phyloP scores from a whole-genome alignment of 352 stramenopile genomes.

The Globisporangium spinosum region DNA sequence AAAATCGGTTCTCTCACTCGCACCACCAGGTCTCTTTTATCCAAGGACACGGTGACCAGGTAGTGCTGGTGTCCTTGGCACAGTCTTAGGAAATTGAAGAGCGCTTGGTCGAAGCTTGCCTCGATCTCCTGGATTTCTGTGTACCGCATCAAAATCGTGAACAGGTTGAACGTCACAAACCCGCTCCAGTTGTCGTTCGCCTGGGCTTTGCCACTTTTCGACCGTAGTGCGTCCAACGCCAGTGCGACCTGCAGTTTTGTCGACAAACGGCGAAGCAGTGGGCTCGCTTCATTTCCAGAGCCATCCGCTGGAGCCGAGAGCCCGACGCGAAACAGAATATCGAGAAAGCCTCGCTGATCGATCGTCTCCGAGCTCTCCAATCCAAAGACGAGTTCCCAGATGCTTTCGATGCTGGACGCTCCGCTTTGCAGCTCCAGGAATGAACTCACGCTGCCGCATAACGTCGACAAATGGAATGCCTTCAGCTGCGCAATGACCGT shows the following conservation, averaged over 20 bases:
- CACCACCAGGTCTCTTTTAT: conserved; percentile 32
- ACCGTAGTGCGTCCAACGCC: conserved; percentile 38
- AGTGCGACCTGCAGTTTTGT: conserved; percentile 43
- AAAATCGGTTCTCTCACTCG: conserved; percentile 46
- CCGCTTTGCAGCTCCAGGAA: conserved; percentile 37
- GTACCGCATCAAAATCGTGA: conserved; percentile 40
- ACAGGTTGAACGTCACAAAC: conserved; percentile 38
- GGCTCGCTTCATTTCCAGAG: not conserved
- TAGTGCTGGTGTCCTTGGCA: conserved; percentile 42
- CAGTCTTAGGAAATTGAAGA: conserved; percentile 34
- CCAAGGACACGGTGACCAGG: conserved; percentile 38
- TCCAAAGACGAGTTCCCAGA: conserved; percentile 53
- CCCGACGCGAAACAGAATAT: conserved; percentile 32
- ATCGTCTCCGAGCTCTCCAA: conserved; percentile 26
- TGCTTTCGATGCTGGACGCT: conserved; percentile 25
- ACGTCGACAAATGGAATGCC: conserved; percentile 23
- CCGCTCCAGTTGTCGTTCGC: conserved; percentile 19
- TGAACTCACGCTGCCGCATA: conserved; percentile 29
- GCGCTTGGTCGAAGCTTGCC: conserved; percentile 38
- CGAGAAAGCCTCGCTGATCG: conserved; percentile 45
- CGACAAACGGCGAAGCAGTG: conserved; percentile 19
- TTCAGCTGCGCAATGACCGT: conserved; percentile 29
- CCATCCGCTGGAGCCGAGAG: conserved; percentile 20
- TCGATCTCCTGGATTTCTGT: conserved; percentile 51
- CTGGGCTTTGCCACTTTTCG: conserved; percentile 20